Percentiles rank a stretch among this genome's conserved stretches.
Conservation (phyloP, 1,139 yeast species). For the Lodderomyces orthopsilosis region DNA sequence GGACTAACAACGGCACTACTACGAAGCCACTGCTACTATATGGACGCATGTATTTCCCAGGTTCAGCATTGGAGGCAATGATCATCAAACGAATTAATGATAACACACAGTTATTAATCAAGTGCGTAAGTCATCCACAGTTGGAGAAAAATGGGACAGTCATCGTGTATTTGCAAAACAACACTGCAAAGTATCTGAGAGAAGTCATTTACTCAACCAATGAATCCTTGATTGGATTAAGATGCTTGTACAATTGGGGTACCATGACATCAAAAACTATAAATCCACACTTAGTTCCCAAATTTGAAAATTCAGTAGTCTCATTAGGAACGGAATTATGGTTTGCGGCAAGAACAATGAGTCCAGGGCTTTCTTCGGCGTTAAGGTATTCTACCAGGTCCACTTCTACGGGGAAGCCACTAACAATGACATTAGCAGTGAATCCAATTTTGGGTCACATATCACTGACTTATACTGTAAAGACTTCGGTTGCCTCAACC, state of each 20-base stretch:
- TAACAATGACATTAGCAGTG: slow-evolving; percentile 81
- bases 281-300: slow-evolving; percentile 26
- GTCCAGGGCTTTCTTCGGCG: slow-evolving; percentile 84
- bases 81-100: slow-evolving; percentile 61
- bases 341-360: slow-evolving; percentile 81
- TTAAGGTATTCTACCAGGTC: slow-evolving; percentile 83
- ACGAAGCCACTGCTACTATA: slow-evolving; percentile 32
- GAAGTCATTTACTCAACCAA: slow-evolving; percentile 87
- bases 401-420: slow-evolving; percentile 82
- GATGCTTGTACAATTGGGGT: slow-evolving; percentile 74
- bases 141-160: slow-evolving; percentile 55
- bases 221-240: slow-evolving; percentile 80
- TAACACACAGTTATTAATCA: slow-evolving; percentile 63
- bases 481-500: slow-evolving; percentile 72
- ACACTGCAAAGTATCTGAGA: slow-evolving; percentile 61
- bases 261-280: slow-evolving; percentile 16
- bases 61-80: slow-evolving; percentile 87
- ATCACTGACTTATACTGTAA: slow-evolving; percentile 84
- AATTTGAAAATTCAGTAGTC: slow-evolving; percentile 48
- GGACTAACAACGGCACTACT: slow-evolving; percentile 2
- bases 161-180: slow-evolving; percentile 71
- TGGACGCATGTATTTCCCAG: slow-evolving; percentile 89
- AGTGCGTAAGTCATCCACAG: slow-evolving; percentile 72
- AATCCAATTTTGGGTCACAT: slow-evolving; percentile 92
- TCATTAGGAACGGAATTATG: slow-evolving; percentile 86